Percentiles rank a stretch among this genome's conserved stretches.
These are phyloP conservation scores for Exophiala xenobiotica DNA, from an alignment of 2,329 filamentous ascomycete genomes.

Conservation along the genomic window DNA sequence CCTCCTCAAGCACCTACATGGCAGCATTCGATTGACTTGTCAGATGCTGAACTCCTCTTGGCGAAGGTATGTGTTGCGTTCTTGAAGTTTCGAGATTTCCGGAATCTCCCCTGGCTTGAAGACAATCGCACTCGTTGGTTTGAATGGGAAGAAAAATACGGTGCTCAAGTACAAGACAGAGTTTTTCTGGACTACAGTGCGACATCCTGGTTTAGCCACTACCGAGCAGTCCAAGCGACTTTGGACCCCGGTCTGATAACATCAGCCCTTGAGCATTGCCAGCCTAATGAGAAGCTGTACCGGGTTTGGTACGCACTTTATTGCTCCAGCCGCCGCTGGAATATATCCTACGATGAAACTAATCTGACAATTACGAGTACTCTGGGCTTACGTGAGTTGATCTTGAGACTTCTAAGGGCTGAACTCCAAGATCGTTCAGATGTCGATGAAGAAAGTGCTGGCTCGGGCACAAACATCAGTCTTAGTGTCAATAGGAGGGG, in stretches of 20 bases:
- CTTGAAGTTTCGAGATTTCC: background rate
- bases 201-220: background rate
- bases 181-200: background rate
- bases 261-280: background rate
- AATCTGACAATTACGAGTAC: background rate
- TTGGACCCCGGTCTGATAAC: background rate
- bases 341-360: too few species aligned
- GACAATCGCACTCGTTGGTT: too few species aligned
- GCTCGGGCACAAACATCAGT: too few species aligned
- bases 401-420: too few species aligned
- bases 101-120: too few species aligned
- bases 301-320: background rate
- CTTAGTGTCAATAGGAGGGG: slow-evolving; percentile 24
- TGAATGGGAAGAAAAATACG: background rate
- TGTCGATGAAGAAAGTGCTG: slow-evolving; percentile 30
- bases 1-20: background rate
- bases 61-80: background rate
- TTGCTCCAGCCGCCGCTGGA: too few species aligned
- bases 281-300: background rate
- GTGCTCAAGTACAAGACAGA: background rate
- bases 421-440: slow-evolving; percentile 22
- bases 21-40: background rate
- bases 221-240: background rate
- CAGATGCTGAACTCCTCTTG: background rate
- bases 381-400: too few species aligned